Evolutionary conservation across 2,329 filamentous ascomycete genomes (phyloP).

Genomic region (Sarocladiaceae sp.): DNA sequence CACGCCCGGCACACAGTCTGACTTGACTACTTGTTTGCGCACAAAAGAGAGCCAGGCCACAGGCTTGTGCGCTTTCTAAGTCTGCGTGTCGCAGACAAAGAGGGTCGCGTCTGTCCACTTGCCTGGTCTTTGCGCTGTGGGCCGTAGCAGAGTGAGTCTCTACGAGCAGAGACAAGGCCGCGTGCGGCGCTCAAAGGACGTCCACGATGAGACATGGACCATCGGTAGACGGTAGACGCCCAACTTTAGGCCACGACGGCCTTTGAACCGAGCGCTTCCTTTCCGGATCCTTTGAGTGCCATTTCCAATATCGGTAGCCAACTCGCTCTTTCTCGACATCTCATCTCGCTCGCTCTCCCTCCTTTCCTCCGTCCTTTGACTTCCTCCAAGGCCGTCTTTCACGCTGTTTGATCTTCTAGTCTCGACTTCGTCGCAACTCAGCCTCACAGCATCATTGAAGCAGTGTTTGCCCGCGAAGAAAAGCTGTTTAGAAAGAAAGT

Average conservation of each 20-base stretch:
- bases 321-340: not conserved
- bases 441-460: too few relatives aligned
- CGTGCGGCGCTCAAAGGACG: not conserved
- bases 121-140: not conserved
- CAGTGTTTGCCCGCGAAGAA: too few relatives aligned
- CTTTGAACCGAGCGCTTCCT: too few relatives aligned
- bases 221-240: not conserved
- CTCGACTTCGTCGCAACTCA: too few relatives aligned
- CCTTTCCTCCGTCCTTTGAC: not conserved
- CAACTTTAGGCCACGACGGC: too few relatives aligned
- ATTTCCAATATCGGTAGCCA: not conserved
- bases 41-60: too few relatives aligned
- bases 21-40: too few relatives aligned
- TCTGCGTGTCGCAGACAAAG: too few relatives aligned
- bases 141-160: not conserved
- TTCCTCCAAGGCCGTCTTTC: not conserved
- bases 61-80: too few relatives aligned
- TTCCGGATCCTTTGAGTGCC: not conserved
- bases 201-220: conserved; percentile 8
- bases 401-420: conserved; percentile 4
- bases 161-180: conserved; percentile 1
- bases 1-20: too few relatives aligned
- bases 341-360: not conserved
- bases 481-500: too few relatives aligned
- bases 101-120: not conserved